Evolutionary conservation across 345 rosid genomes (phyloP).

Genomic region (Aquilaria sinensis): DNA sequence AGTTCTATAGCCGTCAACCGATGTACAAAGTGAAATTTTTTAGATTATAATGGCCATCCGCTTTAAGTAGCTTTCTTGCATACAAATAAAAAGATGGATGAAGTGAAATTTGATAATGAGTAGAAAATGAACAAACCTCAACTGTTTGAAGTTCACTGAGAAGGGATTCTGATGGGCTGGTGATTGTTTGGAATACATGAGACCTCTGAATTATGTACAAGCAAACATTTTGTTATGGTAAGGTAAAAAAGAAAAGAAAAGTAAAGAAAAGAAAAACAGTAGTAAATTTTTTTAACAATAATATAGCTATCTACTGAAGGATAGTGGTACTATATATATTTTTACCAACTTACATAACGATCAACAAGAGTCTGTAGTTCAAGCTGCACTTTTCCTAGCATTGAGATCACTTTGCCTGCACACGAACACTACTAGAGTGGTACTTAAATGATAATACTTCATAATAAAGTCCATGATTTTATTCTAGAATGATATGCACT

Average conservation of each 20-base stretch:
- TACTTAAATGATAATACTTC: too few relatives aligned
- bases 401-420: constrained; percentile 65
- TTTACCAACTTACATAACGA: constrained; percentile 53
- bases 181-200: constrained; percentile 67
- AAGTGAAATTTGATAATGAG: too few relatives aligned
- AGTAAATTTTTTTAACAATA: not conserved
- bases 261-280: constrained; percentile 1
- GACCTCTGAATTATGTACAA: constrained; percentile 50
- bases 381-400: constrained; percentile 80
- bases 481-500: too few relatives aligned
- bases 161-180: constrained; percentile 78
- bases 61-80: too few relatives aligned
- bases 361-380: constrained; percentile 79
- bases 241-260: too few relatives aligned
- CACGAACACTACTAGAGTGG: not conserved
- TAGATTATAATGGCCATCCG: too few relatives aligned
- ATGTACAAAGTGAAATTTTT: too few relatives aligned
- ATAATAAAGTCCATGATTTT: too few relatives aligned
- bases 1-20: too few relatives aligned
- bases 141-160: constrained; percentile 85
- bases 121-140: constrained; percentile 52
- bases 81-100: too few relatives aligned
- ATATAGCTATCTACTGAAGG: too few relatives aligned
- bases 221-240: not conserved
- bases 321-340: too few relatives aligned